These are phyloP conservation scores for Ceratobasidium sp. DNA, from an alignment of 1,284 basidiomycete genomes.

Conservation along the genomic window DNA sequence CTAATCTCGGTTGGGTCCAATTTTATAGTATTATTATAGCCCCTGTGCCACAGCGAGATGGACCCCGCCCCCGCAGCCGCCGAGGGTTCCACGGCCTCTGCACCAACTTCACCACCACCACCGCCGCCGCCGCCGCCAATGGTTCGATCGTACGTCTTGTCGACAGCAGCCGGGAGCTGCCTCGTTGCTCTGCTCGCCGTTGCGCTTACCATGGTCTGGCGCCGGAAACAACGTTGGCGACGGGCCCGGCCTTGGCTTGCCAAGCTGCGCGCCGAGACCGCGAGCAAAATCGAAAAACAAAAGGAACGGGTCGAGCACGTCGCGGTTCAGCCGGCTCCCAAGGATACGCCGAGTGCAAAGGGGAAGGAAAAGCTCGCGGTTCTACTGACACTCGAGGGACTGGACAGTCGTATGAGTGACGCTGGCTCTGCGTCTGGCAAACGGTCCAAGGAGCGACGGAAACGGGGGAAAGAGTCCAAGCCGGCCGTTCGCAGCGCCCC, in stretches of 20 bases:
- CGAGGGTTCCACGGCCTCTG: not conserved
- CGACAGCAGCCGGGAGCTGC: constrained; percentile 22
- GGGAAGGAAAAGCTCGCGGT: not conserved
- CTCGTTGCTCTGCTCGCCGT: constrained; percentile 16
- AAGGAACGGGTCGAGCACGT: not conserved
- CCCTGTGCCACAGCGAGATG: not conserved
- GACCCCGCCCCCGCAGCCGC: constrained; percentile 6
- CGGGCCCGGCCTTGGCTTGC: constrained; percentile 28
- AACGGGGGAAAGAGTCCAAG: constrained; percentile 33
- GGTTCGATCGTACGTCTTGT: constrained; percentile 5
- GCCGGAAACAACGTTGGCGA: constrained; percentile 36
- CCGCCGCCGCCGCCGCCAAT: not conserved
- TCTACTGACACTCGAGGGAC: not conserved
- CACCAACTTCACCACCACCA: not conserved
- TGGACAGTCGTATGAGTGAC: not conserved
- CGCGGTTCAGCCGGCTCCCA: not conserved
- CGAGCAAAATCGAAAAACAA: constrained; percentile 40
- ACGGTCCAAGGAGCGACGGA: constrained; percentile 34
- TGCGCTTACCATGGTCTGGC: constrained; percentile 35
- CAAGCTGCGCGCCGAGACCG: constrained; percentile 37
- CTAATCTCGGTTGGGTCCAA: not conserved
- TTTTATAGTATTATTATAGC: constrained; percentile 7
- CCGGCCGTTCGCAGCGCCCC: not conserved
- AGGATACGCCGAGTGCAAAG: constrained; percentile 4
- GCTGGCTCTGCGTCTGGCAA: constrained; percentile 22